Base-by-base conservation (phyloP, 352 stramenopile genomes). In the Thalassiosira livingstoniorum region DNA sequence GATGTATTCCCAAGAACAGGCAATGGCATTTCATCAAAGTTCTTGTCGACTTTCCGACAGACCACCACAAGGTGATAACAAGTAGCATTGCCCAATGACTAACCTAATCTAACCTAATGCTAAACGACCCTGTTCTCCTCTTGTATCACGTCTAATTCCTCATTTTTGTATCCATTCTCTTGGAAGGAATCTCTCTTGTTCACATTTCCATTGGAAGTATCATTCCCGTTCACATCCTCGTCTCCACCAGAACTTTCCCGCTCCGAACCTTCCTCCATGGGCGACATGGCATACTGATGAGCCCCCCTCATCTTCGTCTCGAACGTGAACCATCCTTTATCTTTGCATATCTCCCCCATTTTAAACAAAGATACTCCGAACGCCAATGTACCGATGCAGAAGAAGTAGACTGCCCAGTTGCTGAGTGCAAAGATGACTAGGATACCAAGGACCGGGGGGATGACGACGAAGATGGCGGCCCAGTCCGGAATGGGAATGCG, bases 401-500 rank as follows among this genome's bases (percentile, higher is more conserved):
- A 80, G n/a, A 80, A 18, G 25, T 74, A 80, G n/a, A 82, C 75
- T 51, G 71, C 69, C 75, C 75, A 82, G 45, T 82, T 82, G 21
- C 55, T 73, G 18, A 62, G 71, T 29, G 61, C 51, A 15, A 82
- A 77, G 32, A 82, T 75, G 32, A 67, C 35, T 1, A 80, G 25
- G 39, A 85, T 69, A n/a, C 70, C 69, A 11, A 85, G 2, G n/a
- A 65, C 76, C 42, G 78, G 78, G 27, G 72, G 70, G n/a, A 85
- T 55, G 29, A 69, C 72, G 55, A 80, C 54, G 21, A 85, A 57
- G 32, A 72, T 34, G 10, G 70, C 78, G 32, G 53, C 69, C 78
- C 70, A 81, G 65, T 85, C 72, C 29, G 76, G 76, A 18, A 83
- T 47, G 23, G 88, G 88, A 64, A 93, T 85, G 2, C 78, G 72